Conservation (phyloP, 208 protist species). For the Leishmania arabica region DNA sequence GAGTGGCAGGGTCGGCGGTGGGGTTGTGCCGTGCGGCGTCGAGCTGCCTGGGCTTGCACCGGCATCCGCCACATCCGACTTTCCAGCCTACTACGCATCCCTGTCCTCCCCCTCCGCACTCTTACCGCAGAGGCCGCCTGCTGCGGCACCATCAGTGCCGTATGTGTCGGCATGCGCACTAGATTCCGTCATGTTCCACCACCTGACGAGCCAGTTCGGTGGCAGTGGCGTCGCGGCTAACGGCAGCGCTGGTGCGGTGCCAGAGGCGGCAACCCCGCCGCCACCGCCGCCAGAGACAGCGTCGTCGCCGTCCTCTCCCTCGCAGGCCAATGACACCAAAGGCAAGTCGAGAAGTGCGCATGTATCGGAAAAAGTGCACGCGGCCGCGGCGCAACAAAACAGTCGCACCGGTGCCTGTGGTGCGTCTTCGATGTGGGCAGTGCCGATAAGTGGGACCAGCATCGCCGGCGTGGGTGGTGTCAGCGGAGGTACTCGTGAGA, state of each 20-base stretch:
- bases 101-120: neutral
- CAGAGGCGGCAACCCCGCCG: neutral
- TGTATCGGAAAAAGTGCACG: neutral
- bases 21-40: neutral
- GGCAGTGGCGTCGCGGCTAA: neutral
- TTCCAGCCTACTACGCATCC: neutral
- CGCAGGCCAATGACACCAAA: neutral
- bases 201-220: neutral
- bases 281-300: neutral
- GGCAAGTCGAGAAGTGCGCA: neutral
- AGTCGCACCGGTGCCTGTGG: neutral
- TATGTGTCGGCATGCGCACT: conserved; percentile 6
- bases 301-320: neutral
- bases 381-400: neutral
- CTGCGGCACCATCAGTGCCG: neutral
- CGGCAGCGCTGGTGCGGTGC: neutral
- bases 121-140: neutral
- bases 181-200: neutral
- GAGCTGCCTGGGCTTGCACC: neutral
- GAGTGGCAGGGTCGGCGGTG: neutral
- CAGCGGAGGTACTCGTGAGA: neutral
- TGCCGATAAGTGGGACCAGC: neutral
- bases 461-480: neutral
- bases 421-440: conserved; percentile 4
- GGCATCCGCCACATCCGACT: neutral